A percentile compares a stretch with the other conserved stretches of the same genome.
These are phyloP conservation scores for Eustoma russellianum DNA, from an alignment of 257 asterid genomes.

Conservation along the genomic window DNA sequence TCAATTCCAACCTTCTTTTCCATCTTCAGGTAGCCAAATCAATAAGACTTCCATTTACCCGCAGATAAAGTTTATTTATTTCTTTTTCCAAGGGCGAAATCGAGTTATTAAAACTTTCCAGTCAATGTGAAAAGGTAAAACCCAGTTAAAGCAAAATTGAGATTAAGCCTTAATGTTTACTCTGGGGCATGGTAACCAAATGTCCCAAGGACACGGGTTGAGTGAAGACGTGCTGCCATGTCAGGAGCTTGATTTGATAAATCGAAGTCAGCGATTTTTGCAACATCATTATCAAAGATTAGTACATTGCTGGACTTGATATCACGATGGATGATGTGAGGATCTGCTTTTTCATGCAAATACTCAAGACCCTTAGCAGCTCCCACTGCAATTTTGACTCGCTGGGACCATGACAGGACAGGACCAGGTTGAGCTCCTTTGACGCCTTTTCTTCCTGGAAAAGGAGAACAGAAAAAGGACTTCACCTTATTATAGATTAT, in stretches of 20 bases:
- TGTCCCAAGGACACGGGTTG: constrained; percentile 92
- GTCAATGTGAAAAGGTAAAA: background rate
- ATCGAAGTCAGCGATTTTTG: constrained; percentile 85
- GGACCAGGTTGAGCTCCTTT: constrained; percentile 97
- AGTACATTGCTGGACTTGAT: constrained; percentile 81
- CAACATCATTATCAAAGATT: constrained; percentile 68
- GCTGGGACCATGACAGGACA: constrained; percentile 76
- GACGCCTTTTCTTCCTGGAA: constrained; percentile 74
- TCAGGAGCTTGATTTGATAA: constrained; percentile 89
- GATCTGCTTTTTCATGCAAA: constrained; percentile 73
- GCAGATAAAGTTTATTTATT: no score
- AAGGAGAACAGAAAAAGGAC: background rate
- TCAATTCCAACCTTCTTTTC: no score
- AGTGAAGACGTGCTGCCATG: constrained; percentile 92
- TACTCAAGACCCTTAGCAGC: constrained; percentile 87
- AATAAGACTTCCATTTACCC: no score
- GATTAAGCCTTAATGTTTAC: constrained; percentile 27
- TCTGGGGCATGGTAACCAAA: constrained; percentile 95
- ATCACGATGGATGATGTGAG: constrained; percentile 83
- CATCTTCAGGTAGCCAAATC: no score
- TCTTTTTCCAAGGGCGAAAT: background rate
- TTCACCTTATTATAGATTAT: background rate
- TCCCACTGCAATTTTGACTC: constrained; percentile 85
- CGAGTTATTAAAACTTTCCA: background rate
- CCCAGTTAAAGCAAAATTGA: no score